Percentiles rank a stretch among this genome's conserved stretches.
These are phyloP conservation scores for Hyphopichia pseudoburtonii DNA, from an alignment of 1,139 yeast genomes.

Conservation along the genomic window DNA sequence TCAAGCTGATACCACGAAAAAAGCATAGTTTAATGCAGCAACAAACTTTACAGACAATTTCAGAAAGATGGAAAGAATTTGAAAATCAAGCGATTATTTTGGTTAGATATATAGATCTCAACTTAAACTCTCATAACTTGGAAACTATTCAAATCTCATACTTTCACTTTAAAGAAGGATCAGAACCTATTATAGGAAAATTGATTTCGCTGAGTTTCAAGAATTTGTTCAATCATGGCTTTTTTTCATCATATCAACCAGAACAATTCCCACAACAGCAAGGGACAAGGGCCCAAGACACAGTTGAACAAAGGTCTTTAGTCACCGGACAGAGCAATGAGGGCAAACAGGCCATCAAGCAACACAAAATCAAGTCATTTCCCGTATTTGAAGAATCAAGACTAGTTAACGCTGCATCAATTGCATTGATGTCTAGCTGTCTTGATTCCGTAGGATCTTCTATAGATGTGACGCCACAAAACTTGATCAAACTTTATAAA, in stretches of 20 bases:
- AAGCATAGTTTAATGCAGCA: constrained; percentile 22
- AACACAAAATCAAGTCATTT: not conserved
- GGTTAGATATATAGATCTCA: constrained; percentile 45
- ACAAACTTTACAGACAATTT: constrained; percentile 12
- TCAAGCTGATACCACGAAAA: constrained; percentile 24
- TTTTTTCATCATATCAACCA: constrained; percentile 12
- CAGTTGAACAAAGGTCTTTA: too few relatives aligned
- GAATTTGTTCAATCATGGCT: constrained; percentile 32
- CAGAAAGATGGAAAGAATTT: constrained; percentile 33
- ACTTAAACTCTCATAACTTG: constrained; percentile 21
- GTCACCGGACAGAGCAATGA: too few relatives aligned
- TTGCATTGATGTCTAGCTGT: constrained; percentile 42
- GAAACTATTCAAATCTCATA: constrained; percentile 23
- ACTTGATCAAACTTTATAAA: constrained; percentile 62
- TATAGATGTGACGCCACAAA: constrained; percentile 29
- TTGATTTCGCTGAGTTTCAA: constrained; percentile 36
- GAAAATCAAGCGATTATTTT: constrained; percentile 33
- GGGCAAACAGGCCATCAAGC: not conserved
- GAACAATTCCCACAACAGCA: not conserved
- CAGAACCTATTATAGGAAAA: constrained; percentile 31
- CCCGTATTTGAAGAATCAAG: constrained; percentile 32
- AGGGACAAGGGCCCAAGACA: too few relatives aligned
- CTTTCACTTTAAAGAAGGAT: constrained; percentile 30
- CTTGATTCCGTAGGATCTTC: constrained; percentile 18
- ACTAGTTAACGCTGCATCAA: constrained; percentile 38